These are phyloP conservation scores for Fagus sylvatica DNA, from an alignment of 306 rosid genomes.

Conservation along the genomic window DNA sequence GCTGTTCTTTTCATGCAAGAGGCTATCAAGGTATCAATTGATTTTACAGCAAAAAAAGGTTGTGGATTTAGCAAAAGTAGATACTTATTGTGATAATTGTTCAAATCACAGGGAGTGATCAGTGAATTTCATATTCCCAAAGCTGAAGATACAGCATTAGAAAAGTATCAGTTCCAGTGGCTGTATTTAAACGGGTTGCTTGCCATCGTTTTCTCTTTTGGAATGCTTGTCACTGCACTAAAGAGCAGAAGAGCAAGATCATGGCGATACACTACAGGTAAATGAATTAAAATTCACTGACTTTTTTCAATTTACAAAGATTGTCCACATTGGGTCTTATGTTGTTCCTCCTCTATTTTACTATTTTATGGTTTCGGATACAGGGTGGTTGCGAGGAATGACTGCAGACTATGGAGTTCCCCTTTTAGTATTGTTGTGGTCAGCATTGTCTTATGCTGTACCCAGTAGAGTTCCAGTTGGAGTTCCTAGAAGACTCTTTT, in stretches of 20 bases:
- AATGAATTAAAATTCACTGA: neutral
- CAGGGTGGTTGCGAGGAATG: constrained; percentile 76
- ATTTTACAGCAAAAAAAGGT: neutral
- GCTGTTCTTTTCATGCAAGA: constrained; percentile 79
- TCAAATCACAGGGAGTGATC: constrained; percentile 57
- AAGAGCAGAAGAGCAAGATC: constrained; percentile 85
- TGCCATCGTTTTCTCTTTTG: constrained; percentile 67
- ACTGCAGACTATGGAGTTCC: constrained; percentile 87
- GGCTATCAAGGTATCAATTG: constrained; percentile 67
- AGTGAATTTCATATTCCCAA: constrained; percentile 66
- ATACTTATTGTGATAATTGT: neutral
- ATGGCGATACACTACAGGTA: constrained; percentile 84
- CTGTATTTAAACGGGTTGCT: constrained; percentile 72
- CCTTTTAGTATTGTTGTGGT: constrained; percentile 73
- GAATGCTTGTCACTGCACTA: constrained; percentile 68
- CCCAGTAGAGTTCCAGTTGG: constrained; percentile 63
- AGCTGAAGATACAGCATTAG: constrained; percentile 43
- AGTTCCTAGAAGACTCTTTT: constrained; percentile 71
- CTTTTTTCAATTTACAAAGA: neutral
- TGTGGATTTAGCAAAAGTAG: neutral
- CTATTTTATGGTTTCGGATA: neutral
- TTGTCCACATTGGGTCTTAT: neutral
- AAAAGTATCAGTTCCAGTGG: constrained; percentile 57
- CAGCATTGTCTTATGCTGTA: constrained; percentile 59
- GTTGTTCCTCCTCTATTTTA: neutral